These are phyloP conservation scores for Podospora comata DNA, from an alignment of 495 filamentous ascomycete species.

Conservation along the genomic window DNA sequence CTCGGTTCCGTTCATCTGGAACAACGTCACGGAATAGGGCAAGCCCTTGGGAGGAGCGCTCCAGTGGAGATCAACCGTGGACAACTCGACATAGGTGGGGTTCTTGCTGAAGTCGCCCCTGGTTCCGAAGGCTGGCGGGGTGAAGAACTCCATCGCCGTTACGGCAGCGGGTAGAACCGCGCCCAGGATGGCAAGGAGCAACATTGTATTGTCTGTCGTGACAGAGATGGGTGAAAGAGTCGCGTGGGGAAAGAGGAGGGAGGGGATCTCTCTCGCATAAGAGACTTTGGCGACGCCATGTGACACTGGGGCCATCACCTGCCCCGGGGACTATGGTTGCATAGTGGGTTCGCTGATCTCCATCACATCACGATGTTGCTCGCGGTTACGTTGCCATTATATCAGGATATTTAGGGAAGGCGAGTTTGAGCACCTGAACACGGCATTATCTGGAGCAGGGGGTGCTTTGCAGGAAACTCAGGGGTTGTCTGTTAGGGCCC, in stretches of 20 bases:
- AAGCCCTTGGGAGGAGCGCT: background rate
- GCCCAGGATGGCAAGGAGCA: background rate
- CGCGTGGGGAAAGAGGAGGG: background rate
- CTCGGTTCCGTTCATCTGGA: slow-evolving; percentile 6
- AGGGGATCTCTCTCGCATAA: background rate
- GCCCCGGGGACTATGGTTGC: background rate
- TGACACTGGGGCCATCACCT: background rate
- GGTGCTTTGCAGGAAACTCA: background rate
- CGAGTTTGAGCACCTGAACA: background rate
- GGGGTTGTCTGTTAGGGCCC: background rate
- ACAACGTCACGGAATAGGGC: background rate
- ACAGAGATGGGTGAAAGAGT: background rate
- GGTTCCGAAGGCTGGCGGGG: background rate
- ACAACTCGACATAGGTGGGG: background rate
- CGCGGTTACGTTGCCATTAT: too few relatives aligned
- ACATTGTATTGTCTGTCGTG: background rate
- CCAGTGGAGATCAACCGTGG: background rate
- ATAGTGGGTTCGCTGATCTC: background rate
- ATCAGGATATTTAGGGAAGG: background rate
- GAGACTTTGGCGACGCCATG: background rate
- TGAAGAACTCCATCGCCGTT: background rate
- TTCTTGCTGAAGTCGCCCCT: slow-evolving; percentile 6
- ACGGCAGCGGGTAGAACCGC: background rate
- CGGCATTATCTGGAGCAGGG: background rate
- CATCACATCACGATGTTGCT: background rate